phyloP scores from a whole-genome alignment of 108 stramenopile species.

The Schizochytrium sp. region DNA sequence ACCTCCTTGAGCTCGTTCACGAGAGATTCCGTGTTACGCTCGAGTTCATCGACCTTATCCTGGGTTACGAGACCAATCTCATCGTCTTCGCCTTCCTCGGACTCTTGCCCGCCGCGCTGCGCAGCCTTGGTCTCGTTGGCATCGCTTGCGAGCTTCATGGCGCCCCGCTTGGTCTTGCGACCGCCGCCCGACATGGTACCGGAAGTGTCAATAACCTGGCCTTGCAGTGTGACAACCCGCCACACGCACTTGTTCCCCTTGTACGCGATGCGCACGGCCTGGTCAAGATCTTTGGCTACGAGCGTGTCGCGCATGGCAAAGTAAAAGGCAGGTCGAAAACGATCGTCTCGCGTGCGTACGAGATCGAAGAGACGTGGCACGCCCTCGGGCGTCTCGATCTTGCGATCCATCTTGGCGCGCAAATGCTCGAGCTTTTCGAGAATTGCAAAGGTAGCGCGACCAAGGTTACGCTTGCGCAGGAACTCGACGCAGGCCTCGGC shows the following conservation, averaged over 20 bases:
- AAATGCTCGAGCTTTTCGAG: constrained; percentile 67
- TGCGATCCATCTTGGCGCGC: constrained; percentile 67
- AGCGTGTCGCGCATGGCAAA: constrained; percentile 87
- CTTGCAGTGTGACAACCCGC: constrained; percentile 85
- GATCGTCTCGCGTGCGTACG: constrained; percentile 55
- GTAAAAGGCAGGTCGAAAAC: constrained; percentile 79
- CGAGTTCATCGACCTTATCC: constrained; percentile 47
- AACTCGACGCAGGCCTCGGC: constrained; percentile 80
- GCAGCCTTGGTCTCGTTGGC: constrained; percentile 22
- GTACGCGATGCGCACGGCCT: constrained; percentile 83
- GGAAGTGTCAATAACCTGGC: constrained; percentile 88
- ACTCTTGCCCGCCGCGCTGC: constrained; percentile 40
- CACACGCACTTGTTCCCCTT: constrained; percentile 67
- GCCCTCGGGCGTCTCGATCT: constrained; percentile 66
- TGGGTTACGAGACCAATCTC: constrained; percentile 37
- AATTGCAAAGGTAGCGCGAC: constrained; percentile 88
- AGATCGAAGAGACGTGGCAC: constrained; percentile 86
- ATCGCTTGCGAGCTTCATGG: constrained; percentile 50
- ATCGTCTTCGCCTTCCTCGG: constrained; percentile 37
- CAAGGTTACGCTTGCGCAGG: constrained; percentile 75
- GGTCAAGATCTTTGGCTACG: constrained; percentile 85
- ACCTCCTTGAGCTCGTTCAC: neutral
- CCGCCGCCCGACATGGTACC: constrained; percentile 99
- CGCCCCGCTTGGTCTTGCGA: constrained; percentile 61
- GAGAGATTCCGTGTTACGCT: neutral